Evolutionary conservation across 768 basidiomycete species (phyloP), one percentile per base, ranked within the genome.

Genomic region (Clavulina sp.): DNA sequence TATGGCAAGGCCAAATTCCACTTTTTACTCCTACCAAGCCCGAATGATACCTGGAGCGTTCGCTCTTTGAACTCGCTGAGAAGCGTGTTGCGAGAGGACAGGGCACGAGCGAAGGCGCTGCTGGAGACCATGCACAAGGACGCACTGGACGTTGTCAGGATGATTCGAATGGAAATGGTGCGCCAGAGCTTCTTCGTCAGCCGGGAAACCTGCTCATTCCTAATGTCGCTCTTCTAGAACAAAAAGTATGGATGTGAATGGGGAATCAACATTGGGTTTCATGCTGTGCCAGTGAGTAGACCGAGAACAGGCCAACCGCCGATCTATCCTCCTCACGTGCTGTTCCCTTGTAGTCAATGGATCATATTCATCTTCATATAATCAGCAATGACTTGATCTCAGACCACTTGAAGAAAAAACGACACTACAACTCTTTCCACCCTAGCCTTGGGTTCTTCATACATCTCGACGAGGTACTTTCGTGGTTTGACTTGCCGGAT

Each of bases 351-450:
- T n/a, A n/a, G 43, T 46, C 46, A 46, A 40, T 47, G 38, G 31
- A 52, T 56, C 86, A 89, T 62, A 54, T 89, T 2, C 86, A 95
- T 60, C 64, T 93, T 7, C 91, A 95, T 61, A 76, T 95, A 49
- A 65, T 95, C 34, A 89, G 88, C 3, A 71, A 75, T 3, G 91
- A 95, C 61, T 62, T 89, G 32, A 70, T 71, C 50, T 80, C 81
- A 0, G 71, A 75, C 5, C 67, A 65, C 49, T 65, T 92, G 69
- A 93, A 91, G 66, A 74, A 70, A 51, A 95, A 93, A 69, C 84
- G 81, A 60, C 91, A 95, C 57, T 84, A 87, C 65, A 91, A 92
- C 60, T 83, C 85, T 4, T 95, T 92, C 66, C 80, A 84, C 59
- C 89, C 89, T 0, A 75, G 76, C 46, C 69, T 75, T 19, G 87